Evolutionary conservation across 768 basidiomycete species (phyloP).

Genomic region (Tephrocybe sp.): DNA sequence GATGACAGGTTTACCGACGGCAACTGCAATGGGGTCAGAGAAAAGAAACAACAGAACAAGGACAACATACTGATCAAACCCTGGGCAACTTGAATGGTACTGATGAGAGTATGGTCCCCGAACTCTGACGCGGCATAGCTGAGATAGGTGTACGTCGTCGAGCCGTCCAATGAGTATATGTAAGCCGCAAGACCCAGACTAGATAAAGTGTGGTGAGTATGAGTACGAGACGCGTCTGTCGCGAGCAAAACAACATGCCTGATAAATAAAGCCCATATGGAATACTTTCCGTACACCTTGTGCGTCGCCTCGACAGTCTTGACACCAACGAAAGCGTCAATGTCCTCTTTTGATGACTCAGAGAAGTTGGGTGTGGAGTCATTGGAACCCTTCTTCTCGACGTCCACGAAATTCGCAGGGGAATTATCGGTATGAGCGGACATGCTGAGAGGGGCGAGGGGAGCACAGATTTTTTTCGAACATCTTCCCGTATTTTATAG

Average conservation of each 20-base stretch:
- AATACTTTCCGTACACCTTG: slow-evolving; percentile 51
- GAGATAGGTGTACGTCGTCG: slow-evolving; percentile 69
- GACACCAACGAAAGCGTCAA: slow-evolving; percentile 40
- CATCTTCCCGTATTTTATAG: slow-evolving; percentile 11
- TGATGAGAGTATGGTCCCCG: slow-evolving; percentile 51
- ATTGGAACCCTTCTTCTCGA: slow-evolving; percentile 1
- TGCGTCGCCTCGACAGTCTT: slow-evolving; percentile 50
- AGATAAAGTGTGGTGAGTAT: slow-evolving; percentile 32
- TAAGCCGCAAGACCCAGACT: slow-evolving; percentile 70
- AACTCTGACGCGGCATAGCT: slow-evolving; percentile 56
- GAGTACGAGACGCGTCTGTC: neutral
- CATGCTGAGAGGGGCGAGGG: slow-evolving; percentile 9
- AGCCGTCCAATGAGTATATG: slow-evolving; percentile 73
- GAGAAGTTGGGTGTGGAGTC: neutral
- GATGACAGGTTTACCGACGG: slow-evolving; percentile 64
- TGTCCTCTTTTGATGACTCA: slow-evolving; percentile 13
- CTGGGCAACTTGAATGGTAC: slow-evolving; percentile 55
- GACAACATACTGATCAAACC: slow-evolving; percentile 49
- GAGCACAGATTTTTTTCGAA: neutral
- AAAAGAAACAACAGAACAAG: neutral
- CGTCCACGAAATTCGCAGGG: slow-evolving; percentile 4
- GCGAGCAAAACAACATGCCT: slow-evolving; percentile 37
- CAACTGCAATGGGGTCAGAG: slow-evolving; percentile 28
- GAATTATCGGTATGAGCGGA: neutral
- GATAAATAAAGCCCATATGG: slow-evolving; percentile 60